Evolutionary conservation across 768 basidiomycete genomes (phyloP).

Genomic region (Dentipellis sp.): DNA sequence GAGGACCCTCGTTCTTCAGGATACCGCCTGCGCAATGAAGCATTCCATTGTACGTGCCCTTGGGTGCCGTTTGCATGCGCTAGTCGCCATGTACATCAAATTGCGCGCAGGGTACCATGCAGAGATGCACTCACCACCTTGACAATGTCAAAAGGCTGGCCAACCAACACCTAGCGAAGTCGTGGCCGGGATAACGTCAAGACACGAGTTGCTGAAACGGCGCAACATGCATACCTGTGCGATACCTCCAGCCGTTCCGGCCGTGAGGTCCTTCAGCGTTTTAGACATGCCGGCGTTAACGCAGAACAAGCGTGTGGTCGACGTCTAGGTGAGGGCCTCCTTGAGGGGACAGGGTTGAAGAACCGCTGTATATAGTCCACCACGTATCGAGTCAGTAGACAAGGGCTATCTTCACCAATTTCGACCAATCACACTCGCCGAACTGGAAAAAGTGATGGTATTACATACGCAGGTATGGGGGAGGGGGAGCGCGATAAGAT

Average conservation of each 20-base stretch:
- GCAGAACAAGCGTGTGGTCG: neutral
- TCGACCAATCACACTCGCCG: constrained; percentile 11
- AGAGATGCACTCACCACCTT: constrained; percentile 66
- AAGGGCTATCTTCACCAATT: neutral
- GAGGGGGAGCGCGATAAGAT: constrained; percentile 16
- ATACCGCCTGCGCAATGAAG: constrained; percentile 86
- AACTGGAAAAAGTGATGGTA: constrained; percentile 6
- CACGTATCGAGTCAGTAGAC: constrained; percentile 1
- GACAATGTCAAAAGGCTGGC: constrained; percentile 94
- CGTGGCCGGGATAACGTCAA: constrained; percentile 9
- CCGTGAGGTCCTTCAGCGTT: constrained; percentile 79
- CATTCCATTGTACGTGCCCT: constrained; percentile 85
- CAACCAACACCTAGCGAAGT: constrained; percentile 62
- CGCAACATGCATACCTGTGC: constrained; percentile 49
- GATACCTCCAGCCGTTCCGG: constrained; percentile 87
- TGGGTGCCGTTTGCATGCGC: constrained; percentile 92
- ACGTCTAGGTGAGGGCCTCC: neutral
- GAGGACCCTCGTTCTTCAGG: constrained; percentile 81
- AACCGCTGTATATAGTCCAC: no score
- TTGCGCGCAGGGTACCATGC: no score
- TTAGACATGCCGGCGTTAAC: constrained; percentile 30
- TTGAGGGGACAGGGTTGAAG: no score
- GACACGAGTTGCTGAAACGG: constrained; percentile 1
- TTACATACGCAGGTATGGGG: constrained; percentile 1
- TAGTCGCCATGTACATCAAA: constrained; percentile 18